Conservation (phyloP, 306 rosid species). For the Elaeagnus macrophylla region DNA sequence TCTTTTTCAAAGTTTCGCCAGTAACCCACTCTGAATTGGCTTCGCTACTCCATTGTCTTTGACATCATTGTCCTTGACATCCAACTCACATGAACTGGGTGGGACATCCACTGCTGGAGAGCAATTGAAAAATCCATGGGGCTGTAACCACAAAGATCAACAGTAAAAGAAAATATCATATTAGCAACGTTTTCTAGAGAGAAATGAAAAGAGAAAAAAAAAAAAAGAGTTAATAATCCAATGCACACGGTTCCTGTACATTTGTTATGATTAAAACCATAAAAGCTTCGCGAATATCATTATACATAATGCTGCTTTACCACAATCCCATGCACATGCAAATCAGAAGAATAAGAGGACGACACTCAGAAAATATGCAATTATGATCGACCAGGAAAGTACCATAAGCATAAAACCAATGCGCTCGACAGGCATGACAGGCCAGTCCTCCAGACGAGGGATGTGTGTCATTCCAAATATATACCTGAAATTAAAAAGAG, state of each 20-base stretch:
- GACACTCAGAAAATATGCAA: not conserved
- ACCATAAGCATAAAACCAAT: constrained; percentile 73
- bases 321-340: not conserved
- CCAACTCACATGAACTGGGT: constrained; percentile 49
- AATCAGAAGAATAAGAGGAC: not conserved
- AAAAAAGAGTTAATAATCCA: too few species aligned
- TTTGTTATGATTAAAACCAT: too few species aligned
- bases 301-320: too few species aligned
- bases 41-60: constrained; percentile 24
- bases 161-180: not conserved
- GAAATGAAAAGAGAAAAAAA: too few species aligned
- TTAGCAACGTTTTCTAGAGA: too few species aligned
- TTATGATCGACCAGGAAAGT: constrained; percentile 6
- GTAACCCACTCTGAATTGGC: constrained; percentile 26
- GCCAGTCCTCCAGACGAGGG: constrained; percentile 89
- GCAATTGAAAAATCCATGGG: constrained; percentile 85
- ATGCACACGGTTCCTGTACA: too few species aligned
- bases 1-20: constrained; percentile 35
- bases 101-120: constrained; percentile 83
- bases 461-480: constrained; percentile 73
- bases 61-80: constrained; percentile 30
- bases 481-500: constrained; percentile 42
- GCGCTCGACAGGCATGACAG: constrained; percentile 89
- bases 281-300: too few species aligned
- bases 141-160: constrained; percentile 41